phyloP scores from a whole-genome alignment of 1,284 basidiomycete species.

The Schizophyllum amplum region DNA sequence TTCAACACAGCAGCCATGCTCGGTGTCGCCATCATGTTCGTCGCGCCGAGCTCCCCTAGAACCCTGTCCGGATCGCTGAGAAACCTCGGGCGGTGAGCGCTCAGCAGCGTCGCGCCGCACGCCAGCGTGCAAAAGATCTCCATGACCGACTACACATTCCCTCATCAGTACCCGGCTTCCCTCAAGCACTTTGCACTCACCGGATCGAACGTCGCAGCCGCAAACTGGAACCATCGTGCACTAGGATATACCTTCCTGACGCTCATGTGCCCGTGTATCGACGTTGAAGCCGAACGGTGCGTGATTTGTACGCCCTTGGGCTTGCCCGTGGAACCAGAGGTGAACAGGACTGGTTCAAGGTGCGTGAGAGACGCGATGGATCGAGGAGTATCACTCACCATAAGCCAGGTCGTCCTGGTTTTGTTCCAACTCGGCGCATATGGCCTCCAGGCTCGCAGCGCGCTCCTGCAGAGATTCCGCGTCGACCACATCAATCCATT shows the following conservation, averaged over 20 bases:
- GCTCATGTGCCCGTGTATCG: slow-evolving; percentile 3
- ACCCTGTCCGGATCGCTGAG: slow-evolving; percentile 8
- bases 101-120: slow-evolving; percentile 6
- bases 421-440: slow-evolving; percentile 1
- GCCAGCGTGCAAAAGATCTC: slow-evolving; percentile 7
- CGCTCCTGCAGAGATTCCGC: not conserved
- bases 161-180: not conserved
- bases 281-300: slow-evolving; percentile 31
- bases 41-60: slow-evolving; percentile 4
- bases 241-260: slow-evolving; percentile 2
- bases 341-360: slow-evolving; percentile 72
- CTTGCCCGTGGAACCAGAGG: slow-evolving; percentile 84
- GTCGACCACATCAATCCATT: slow-evolving; percentile 5
- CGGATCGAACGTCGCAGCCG: slow-evolving; percentile 9
- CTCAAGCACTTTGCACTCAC: not conserved
- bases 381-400: slow-evolving; percentile 1
- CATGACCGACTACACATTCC: slow-evolving; percentile 6
- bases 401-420: slow-evolving; percentile 6
- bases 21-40: slow-evolving; percentile 10
- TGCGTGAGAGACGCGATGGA: not conserved
- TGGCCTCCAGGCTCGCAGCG: not conserved
- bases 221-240: slow-evolving; percentile 10
- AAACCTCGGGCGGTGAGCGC: slow-evolving; percentile 4
- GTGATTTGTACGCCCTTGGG: slow-evolving; percentile 93
- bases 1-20: slow-evolving; percentile 7